Evolutionary conservation across 2,329 filamentous ascomycete species (phyloP), one percentile per base, ranked within the genome.

Genomic region (Pestalotiopsis sp.): DNA sequence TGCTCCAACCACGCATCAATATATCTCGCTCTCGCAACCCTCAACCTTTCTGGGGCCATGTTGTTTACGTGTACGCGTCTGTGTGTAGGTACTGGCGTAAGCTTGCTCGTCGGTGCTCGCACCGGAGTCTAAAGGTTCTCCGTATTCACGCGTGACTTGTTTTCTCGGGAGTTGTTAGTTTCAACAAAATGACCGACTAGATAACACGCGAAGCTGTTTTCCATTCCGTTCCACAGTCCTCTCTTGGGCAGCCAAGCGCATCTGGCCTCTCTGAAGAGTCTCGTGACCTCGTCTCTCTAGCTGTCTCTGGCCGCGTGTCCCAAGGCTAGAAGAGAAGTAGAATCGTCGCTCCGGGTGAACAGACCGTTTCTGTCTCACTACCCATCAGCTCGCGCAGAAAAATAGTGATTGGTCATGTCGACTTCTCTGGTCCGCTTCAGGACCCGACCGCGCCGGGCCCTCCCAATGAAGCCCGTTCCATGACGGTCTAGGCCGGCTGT

Each of bases 401-500:
- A 52, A 52, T 52, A 17, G 7, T 52, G 45, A n/a, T n/a, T 17
- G 45, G 45, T 52, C 39, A n/a, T n/a, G 17, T 52, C 20, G 45
- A n/a, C 45, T 52, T 52, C 31, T 31, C 20, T 52, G 45, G 20
- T 52, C 45, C 45, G 45, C 41, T 64, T 23, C 61, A 23, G 41
- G 12, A 12, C 14, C 39, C 25, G 31, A 36, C 23, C 38, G 7
- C 20, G 20, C 38, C n/a, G 23, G 39, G 20, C 20, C n/a, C 36
- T 14, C 31, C 31, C 31, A 7, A 31, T 64, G n/a, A 25, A 20
- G 59, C n/a, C 23, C 20, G 31, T 11, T 17, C 36, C 9, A 20
- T 36, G 39, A 20, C 27, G 61, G 36, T 64, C 61, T 64, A 64
- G 61, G 38, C 61, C 41, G 61, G 38, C 61, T 64, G 17, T 52